Evolutionary conservation across 2,329 filamentous ascomycete genomes (phyloP), one percentile per base, ranked within the genome.

Genomic region (Alternaria arborescens): DNA sequence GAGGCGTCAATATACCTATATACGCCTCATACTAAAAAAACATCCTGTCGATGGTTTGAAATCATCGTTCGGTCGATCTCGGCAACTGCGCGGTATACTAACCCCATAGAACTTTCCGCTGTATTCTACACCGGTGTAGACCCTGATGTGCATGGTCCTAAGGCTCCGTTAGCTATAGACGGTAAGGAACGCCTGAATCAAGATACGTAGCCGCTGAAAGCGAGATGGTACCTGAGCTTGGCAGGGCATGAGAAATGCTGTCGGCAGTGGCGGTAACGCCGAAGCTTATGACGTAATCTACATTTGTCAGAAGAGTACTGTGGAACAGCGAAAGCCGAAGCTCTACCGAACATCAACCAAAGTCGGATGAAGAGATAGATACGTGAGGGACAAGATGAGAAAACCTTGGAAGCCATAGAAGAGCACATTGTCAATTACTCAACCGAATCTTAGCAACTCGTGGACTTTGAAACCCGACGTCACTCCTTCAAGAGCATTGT

Each of bases 1-100:
- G 20, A 38, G 14, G 5, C 30, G n/a, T 14, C 30, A 38, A 38
- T 24, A 50, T 11, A 16, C 8, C 30, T 44, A 62, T 67, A 64
- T 61, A 66, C 20, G 38, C 10, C 28, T 11, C 26, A 22, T 26
- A 26, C 28, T 34, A 52, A 24, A n/a, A 24, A n/a, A 50, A 48
- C 18, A 52, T 51, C n/a, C 16, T 52, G n/a, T 18, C 22, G 43
- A 51, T 62, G 41, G 40, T 63, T 62, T 52, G 20, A 55, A 66
- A 66, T 60, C 55, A 44, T 12, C 5, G 12, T 11, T 51, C 66
- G 65, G 62, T 41, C 43, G 57, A 67, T 46, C 46, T 67, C 65
- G 67, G 67, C 63, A 51, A 36, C 11, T 36, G 57, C 26, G 26
- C 40, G 51, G 55, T 54, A 55, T 8, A n/a, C 32, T 36, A 16